Percentiles rank a stretch among this genome's conserved stretches.
phyloP scores from a whole-genome alignment of 129 eudicot species.

The Erigeron canadensis region DNA sequence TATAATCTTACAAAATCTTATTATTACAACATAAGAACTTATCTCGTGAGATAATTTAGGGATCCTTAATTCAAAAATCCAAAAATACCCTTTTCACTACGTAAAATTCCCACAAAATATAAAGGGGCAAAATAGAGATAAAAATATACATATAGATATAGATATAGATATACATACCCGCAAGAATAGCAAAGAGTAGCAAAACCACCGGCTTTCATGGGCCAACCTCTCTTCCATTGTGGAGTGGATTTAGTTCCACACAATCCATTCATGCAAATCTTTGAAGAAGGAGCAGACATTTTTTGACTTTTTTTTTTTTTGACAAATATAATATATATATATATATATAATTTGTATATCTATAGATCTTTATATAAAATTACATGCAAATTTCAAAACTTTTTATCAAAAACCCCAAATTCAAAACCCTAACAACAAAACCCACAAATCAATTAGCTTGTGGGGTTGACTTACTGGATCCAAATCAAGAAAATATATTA shows the following conservation, averaged over 20 bases:
- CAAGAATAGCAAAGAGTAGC: conserved; percentile 67
- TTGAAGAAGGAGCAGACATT: conserved; percentile 36
- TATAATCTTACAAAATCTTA: conserved; percentile 11
- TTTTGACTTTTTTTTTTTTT: conserved; percentile 6
- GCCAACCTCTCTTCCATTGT: conserved; percentile 83
- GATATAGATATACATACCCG: conserved; percentile 46
- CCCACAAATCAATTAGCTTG: conserved; percentile 4
- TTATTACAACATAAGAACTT: neutral
- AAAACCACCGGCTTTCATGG: conserved; percentile 76
- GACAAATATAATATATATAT: neutral
- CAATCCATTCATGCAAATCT: conserved; percentile 77
- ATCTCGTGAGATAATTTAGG: conserved; percentile 26
- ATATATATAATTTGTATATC: conserved; percentile 15
- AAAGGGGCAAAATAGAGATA: conserved; percentile 32
- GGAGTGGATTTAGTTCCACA: conserved; percentile 63
- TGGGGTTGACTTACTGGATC: conserved; percentile 2
- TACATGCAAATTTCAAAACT: conserved; percentile 23
- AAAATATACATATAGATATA: neutral
- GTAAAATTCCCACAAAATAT: conserved; percentile 16
- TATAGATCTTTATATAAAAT: conserved; percentile 30
- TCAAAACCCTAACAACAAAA: conserved; percentile 36
- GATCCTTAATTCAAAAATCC: conserved; percentile 37
- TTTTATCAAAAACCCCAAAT: conserved; percentile 36
- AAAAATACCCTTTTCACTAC: conserved; percentile 31
- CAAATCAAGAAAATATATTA: conserved; percentile 20